These are phyloP conservation scores for Suhomyces terraborum DNA, from an alignment of 1,139 yeast genomes.

Conservation along the genomic window DNA sequence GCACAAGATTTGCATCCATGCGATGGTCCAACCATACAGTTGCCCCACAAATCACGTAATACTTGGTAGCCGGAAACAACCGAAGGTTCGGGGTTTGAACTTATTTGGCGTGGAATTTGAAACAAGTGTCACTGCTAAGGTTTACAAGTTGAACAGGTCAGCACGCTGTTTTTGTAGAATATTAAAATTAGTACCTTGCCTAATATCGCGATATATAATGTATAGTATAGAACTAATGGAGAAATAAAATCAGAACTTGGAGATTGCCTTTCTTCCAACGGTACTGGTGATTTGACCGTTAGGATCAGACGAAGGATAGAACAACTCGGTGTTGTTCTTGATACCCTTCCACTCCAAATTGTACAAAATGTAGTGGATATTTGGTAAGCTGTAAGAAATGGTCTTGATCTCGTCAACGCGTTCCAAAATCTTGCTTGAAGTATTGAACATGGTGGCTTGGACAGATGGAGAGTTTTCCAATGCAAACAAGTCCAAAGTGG, in stretches of 20 bases:
- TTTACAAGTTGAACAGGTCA: too few species aligned
- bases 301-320: slow-evolving; percentile 90
- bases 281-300: slow-evolving; percentile 87
- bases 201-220: neutral
- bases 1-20: slow-evolving; percentile 12
- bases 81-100: neutral
- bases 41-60: neutral
- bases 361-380: slow-evolving; percentile 83
- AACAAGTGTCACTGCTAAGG: too few species aligned
- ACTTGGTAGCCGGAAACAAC: neutral
- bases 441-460: slow-evolving; percentile 94
- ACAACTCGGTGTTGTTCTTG: slow-evolving; percentile 75
- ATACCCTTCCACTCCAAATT: slow-evolving; percentile 85
- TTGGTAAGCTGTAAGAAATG: slow-evolving; percentile 79
- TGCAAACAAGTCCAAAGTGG: slow-evolving; percentile 79
- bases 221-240: neutral
- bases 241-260: slow-evolving; percentile 40
- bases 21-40: slow-evolving; percentile 1
- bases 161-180: neutral
- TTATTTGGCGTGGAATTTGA: too few species aligned
- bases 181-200: neutral
- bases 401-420: slow-evolving; percentile 56
- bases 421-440: slow-evolving; percentile 71
- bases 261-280: slow-evolving; percentile 59
- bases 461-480: slow-evolving; percentile 86